A percentile compares a stretch with the other conserved stretches of the same genome.
Evolutionary conservation across 2,329 filamentous ascomycete genomes (phyloP).

Genomic region (Alternaria arbusti): DNA sequence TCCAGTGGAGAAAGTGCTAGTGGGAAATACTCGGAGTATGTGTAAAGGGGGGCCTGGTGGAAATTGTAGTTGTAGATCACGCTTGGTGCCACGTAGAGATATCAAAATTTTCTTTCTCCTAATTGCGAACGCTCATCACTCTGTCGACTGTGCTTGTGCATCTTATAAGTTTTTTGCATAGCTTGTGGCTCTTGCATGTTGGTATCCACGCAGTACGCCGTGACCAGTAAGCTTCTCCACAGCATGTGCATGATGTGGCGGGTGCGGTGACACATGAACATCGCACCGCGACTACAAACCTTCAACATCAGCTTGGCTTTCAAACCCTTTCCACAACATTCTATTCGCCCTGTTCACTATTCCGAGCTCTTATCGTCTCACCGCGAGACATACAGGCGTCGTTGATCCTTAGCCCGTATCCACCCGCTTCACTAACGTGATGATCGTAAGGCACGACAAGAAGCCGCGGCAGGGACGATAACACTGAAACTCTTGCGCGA

Average conservation of each 20-base stretch:
- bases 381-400: neutral
- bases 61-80: neutral
- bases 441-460: neutral
- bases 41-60: neutral
- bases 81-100: neutral
- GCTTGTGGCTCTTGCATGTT: neutral
- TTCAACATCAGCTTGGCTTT: neutral
- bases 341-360: neutral
- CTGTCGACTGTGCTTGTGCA: neutral
- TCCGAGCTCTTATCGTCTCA: neutral
- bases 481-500: neutral
- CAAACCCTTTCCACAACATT: neutral
- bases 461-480: neutral
- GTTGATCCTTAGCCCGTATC: neutral
- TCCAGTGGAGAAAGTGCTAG: conserved; percentile 46
- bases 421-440: neutral
- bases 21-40: neutral
- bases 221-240: neutral
- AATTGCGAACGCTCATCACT: neutral
- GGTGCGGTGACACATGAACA: neutral
- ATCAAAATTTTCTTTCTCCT: neutral
- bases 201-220: neutral
- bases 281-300: neutral
- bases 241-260: neutral
- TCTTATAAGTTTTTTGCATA: neutral